Base-by-base conservation (phyloP, 2,329 filamentous ascomycete species). In the Mycogone perniciosa region DNA sequence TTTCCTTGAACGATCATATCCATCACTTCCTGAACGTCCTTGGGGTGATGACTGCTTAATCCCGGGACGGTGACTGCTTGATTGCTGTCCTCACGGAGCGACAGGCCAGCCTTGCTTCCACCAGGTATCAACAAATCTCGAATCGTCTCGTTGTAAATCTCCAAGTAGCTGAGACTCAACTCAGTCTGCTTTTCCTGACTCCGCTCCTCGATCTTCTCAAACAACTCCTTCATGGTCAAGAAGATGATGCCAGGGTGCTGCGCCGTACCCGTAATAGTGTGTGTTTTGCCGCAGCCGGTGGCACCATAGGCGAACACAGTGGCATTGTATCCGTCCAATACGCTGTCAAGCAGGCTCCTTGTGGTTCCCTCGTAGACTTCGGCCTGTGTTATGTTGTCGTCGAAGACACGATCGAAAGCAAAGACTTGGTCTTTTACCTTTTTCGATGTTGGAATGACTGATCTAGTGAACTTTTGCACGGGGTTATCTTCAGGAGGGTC, bases 121-220 rank as follows among this genome's bases (percentile, higher is more conserved):
- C 86, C 86, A 0, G 89, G 86, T n/a, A 93, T 86, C 40, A 99
- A 76, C 62, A 99, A 73, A 71, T 99, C 93, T 47, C 93, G 88
- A 62, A 99, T 99, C 0, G 91, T 96, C 73, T 99, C 93, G 66
- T 99, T 99, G 77, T 99, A 99, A 57, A 99, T 99, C 66, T 99
- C 93, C 35, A 99, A 79, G 63, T 97, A 99, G 0, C 91, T 96
- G 11, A 99, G 80, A 0, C 91, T 89, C 48, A 99, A 76, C 62
- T 97, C 93, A 4, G 90, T 93, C 30, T 84, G 77, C 70, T 96
- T 97, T 54, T 96, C 90, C 52, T 87, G 83, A 55, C 85, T 85
- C 48, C 88, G 74, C 51, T 97, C 93, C n/a, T 77, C 75, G 59
- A 99, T 96, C 68, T 92, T 89, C 72, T 99, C 93, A 64, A 99